Conservation (phyloP, 345 rosid species). For the Salix dunnii region DNA sequence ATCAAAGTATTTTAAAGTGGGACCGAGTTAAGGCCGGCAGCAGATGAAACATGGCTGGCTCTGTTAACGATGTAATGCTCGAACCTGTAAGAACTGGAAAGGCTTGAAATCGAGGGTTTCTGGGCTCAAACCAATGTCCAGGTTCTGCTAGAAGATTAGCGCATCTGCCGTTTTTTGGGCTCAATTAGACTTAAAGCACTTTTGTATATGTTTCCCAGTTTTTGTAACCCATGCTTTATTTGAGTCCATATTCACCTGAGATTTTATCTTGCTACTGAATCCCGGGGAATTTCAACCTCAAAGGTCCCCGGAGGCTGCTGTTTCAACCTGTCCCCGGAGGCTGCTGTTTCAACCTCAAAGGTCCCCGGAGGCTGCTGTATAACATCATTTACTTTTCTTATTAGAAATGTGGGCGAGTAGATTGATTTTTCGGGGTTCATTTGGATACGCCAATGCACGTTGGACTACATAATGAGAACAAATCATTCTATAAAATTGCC, state of each 20-base stretch:
- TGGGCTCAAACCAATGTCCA: neutral
- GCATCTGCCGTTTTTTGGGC: neutral
- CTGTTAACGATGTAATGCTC: neutral
- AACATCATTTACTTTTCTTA: neutral
- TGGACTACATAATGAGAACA: too few species aligned
- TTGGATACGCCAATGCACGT: neutral
- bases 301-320: neutral
- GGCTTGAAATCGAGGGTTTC: neutral
- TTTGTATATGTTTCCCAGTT: neutral
- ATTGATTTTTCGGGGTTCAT: neutral
- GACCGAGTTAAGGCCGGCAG: neutral
- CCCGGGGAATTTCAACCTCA: neutral
- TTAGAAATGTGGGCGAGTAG: neutral
- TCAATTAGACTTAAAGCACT: neutral
- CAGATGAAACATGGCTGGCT: neutral
- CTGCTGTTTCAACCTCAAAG: neutral
- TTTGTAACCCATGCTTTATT: neutral
- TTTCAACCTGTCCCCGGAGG: too few species aligned
- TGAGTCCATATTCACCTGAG: neutral
- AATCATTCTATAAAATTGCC: too few species aligned
- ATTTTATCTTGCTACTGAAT: neutral
- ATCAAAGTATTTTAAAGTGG: too few species aligned
- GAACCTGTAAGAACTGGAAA: neutral
- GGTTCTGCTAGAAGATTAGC: neutral
- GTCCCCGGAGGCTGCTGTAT: neutral